phyloP scores from a whole-genome alignment of 1,139 yeast genomes.

The Geotrichum citri-aurantii region DNA sequence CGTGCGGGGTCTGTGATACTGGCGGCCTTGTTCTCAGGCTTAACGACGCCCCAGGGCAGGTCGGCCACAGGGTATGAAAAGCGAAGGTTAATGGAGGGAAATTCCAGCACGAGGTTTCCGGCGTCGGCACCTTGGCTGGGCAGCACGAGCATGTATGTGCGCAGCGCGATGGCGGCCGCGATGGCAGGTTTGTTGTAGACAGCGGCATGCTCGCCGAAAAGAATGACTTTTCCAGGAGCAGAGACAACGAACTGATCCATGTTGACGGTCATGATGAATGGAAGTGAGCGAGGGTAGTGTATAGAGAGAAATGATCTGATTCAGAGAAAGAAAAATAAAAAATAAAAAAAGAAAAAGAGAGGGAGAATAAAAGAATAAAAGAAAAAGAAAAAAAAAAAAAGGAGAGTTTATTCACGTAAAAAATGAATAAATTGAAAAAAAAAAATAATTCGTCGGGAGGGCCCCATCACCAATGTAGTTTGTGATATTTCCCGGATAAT shows the following conservation, averaged over 20 bases:
- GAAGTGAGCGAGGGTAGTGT: not conserved
- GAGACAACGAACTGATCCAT: slow-evolving; percentile 54
- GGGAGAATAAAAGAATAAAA: not conserved
- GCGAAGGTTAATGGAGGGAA: slow-evolving; percentile 72
- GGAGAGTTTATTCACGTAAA: too few species aligned
- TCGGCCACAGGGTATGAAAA: slow-evolving; percentile 56
- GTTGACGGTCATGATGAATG: slow-evolving; percentile 12
- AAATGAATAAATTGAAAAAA: too few species aligned
- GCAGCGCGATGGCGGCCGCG: slow-evolving; percentile 77
- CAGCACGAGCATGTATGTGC: slow-evolving; percentile 69
- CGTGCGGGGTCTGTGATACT: slow-evolving; percentile 14
- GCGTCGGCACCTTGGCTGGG: slow-evolving; percentile 31
- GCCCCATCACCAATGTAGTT: too few species aligned
- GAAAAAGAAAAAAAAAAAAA: not conserved
- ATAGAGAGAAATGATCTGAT: not conserved
- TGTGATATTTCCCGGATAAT: too few species aligned
- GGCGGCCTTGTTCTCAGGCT: slow-evolving; percentile 30
- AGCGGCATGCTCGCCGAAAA: slow-evolving; percentile 96
- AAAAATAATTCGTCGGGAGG: too few species aligned
- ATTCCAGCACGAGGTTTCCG: slow-evolving; percentile 53
- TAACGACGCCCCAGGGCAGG: slow-evolving; percentile 44
- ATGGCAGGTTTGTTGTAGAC: slow-evolving; percentile 90
- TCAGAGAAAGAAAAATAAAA: not conserved
- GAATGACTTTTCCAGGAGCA: slow-evolving; percentile 94
- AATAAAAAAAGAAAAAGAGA: not conserved